Evolutionary conservation across 2,329 filamentous ascomycete genomes (phyloP), one percentile per base, ranked within the genome.

Genomic region (Colletotrichum sp.): DNA sequence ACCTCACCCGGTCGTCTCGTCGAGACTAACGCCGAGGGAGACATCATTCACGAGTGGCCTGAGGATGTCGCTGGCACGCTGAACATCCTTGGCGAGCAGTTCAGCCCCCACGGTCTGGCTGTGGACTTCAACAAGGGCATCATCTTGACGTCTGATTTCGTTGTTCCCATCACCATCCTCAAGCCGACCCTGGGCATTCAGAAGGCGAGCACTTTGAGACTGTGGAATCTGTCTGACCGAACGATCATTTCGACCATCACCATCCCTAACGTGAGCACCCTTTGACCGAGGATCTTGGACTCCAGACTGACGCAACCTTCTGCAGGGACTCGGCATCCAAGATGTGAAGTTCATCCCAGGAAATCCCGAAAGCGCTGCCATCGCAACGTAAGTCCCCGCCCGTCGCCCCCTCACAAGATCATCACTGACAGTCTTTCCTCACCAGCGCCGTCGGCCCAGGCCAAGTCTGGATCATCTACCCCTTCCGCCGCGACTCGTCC

Each of bases 391-490:
- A 59, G 55, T 26, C 8, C 5, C 21, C 24, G 21, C 7, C 21
- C 1, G 2, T 28, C 6, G 26, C 2, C 16, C 2, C 15, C n/a
- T 1, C 3, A 16, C 9, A 59, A 28, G 26, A 1, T 1, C 3
- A 28, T 59, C 5, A 28, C 55, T 26, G 3, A 28, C 15, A 28
- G 6, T 4, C 21, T 59, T 13, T 52, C 4, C 44, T 21, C 6
- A 1, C 93, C 18, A 86, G 84, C 15, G 91, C 92, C 18, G 91
- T 93, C 24, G 87, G 89, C 36, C 87, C 89, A 5, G 91, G 90
- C 12, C 87, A 92, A 79, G 89, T 92, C 78, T 93, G 91, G 91
- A 89, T 92, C 81, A 92, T 93, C 83, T 93, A 93, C 81, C 91
- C 91, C 26, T 89, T 89, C 86, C 89, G 90, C 78, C 88, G 85